Base-by-base conservation (phyloP, 306 rosid species). In the Lathyrus sativus region DNA sequence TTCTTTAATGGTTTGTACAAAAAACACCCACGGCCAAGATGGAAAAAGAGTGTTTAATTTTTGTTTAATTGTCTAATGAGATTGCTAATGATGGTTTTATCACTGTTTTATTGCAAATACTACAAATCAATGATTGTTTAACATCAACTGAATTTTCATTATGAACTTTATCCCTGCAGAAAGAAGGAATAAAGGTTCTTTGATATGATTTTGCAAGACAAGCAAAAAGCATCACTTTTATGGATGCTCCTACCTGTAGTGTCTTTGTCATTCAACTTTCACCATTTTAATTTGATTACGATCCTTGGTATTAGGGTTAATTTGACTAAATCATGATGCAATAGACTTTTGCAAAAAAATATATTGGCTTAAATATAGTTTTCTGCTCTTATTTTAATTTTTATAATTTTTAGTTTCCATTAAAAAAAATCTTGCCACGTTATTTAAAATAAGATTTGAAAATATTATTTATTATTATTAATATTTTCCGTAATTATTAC, bases 121-220 rank as follows among this genome's bases (percentile, higher is more conserved):
- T 24, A 24, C 11, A 11, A 68, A 43, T 60, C 12, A 29, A 64
- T 73, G 42, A 64, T 58, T 77, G 62, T 44, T 77, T 9, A 56
- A 12, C 33, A 29, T 37, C 26, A 26, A 64, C 33, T 77, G 51
- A 48, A 37, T 44, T 14, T 49, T n/a, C 9, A 77, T 56, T 63
- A 68, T 68, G 29, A 67, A 11, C 29, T 57, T 48, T 74, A 74
- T 54, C 15, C 11, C 29, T 46, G 24, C 51, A 55, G 13, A 63
- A 68, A 39, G 33, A 63, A 65, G 57, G 54, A 58, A 67, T 19
- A 15, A n/a, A 5, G 39, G 7, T 67, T 68, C 10, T 55, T 55
- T 67, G 61, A 64, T n/a, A 74, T 74, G 72, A 70, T 74, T 73
- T 65, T 65, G 65, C 74, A 71, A 65, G 82, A 65, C 39, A 65